Conservation (phyloP, 441 rosid species). For the Iberis amara region DNA sequence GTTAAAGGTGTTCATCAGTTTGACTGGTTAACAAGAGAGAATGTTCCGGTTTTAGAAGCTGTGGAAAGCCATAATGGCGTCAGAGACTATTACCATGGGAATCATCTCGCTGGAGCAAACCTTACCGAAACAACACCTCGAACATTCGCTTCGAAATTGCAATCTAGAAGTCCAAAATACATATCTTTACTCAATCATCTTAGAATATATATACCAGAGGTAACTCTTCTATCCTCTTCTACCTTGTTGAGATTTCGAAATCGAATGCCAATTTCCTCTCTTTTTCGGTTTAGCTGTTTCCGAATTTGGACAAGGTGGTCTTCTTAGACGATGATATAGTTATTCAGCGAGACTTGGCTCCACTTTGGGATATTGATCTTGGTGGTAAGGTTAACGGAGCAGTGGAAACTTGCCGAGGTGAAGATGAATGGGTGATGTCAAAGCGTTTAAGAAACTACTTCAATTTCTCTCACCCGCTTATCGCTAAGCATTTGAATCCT, state of each 20-base stretch:
- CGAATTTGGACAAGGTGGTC: slow-evolving; percentile 89
- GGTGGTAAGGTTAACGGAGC: slow-evolving; percentile 94
- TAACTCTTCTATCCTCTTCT: slow-evolving; percentile 29
- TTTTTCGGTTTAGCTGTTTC: slow-evolving; percentile 65
- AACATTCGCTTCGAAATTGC: slow-evolving; percentile 87
- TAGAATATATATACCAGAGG: slow-evolving; percentile 97
- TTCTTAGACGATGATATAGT: slow-evolving; percentile 95
- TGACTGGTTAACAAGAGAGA: slow-evolving; percentile 98
- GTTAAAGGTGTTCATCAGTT: slow-evolving; percentile 97
- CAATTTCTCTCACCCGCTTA: slow-evolving; percentile 92
- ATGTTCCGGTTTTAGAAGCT: slow-evolving; percentile 97
- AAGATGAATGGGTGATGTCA: slow-evolving; percentile 97
- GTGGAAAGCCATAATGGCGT: slow-evolving; percentile 83
- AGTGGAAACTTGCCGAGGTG: slow-evolving; percentile 94
- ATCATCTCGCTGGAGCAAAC: slow-evolving; percentile 82
- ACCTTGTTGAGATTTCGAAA: slow-evolving; percentile 4
- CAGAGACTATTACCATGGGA: slow-evolving; percentile 88
- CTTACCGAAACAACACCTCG: slow-evolving; percentile 75
- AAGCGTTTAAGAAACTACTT: slow-evolving; percentile 91
- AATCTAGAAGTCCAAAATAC: slow-evolving; percentile 97
- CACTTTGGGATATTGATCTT: slow-evolving; percentile 90
- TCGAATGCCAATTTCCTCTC: slow-evolving; percentile 4
- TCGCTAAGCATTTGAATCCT: slow-evolving; percentile 69
- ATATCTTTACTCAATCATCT: slow-evolving; percentile 97
- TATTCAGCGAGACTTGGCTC: slow-evolving; percentile 81